Percentiles rank a stretch among this genome's conserved stretches.
Evolutionary conservation across 2,329 filamentous ascomycete genomes (phyloP).

Genomic region (Stenocarpella maydis): DNA sequence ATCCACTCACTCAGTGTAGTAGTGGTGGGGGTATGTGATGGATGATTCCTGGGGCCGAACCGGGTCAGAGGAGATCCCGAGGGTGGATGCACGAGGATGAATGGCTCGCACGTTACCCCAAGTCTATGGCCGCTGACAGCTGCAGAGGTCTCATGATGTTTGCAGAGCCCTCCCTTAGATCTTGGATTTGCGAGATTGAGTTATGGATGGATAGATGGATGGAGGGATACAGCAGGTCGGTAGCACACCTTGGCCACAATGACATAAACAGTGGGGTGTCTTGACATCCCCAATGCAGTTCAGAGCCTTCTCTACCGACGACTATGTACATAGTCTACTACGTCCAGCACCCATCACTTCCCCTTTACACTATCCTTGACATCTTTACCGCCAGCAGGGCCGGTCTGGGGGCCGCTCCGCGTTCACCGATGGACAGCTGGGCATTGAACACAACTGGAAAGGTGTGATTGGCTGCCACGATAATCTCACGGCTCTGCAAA

Average conservation of each 20-base stretch:
- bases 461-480: constrained; percentile 29
- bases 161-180: background rate
- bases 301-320: background rate
- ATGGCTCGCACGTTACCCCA: background rate
- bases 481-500: constrained; percentile 27
- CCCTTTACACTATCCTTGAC: too few species aligned
- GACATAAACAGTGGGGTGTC: constrained; percentile 26
- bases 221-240: too few species aligned
- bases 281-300: background rate
- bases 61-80: constrained; percentile 17
- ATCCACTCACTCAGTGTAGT: too few species aligned
- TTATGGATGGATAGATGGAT: background rate
- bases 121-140: constrained; percentile 1
- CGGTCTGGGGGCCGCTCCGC: constrained; percentile 7
- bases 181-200: constrained; percentile 19
- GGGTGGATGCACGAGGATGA: background rate
- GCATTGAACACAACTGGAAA: constrained; percentile 8
- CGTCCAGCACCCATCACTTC: too few species aligned
- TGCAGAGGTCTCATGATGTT: constrained; percentile 27
- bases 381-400: constrained; percentile 1
- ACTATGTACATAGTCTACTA: too few species aligned
- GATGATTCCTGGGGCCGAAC: background rate
- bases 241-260: background rate
- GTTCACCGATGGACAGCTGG: constrained; percentile 17
- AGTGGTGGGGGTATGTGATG: background rate